phyloP scores from a whole-genome alignment of 345 rosid species.

The Populus euphratica region DNA sequence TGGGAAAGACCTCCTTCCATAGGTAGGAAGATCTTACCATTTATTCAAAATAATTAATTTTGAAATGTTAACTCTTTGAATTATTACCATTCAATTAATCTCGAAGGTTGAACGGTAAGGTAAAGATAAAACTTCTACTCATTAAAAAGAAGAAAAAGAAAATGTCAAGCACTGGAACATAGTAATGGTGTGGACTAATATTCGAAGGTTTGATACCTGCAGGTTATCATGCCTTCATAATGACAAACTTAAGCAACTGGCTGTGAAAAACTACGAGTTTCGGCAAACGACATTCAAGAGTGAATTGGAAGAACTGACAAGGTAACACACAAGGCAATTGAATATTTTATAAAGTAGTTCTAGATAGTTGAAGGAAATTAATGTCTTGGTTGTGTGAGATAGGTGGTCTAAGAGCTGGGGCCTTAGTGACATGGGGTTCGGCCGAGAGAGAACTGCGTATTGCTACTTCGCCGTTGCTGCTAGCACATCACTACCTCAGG shows the following conservation, averaged over 20 bases:
- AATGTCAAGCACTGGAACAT: background rate
- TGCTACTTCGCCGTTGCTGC: slow-evolving; percentile 52
- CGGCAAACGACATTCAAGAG: slow-evolving; percentile 40
- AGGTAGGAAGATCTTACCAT: slow-evolving; percentile 30
- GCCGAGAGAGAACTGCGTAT: slow-evolving; percentile 57
- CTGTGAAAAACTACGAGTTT: slow-evolving; percentile 33
- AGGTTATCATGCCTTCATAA: slow-evolving; percentile 39
- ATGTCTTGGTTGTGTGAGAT: background rate
- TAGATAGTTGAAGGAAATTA: background rate
- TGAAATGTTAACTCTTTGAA: too few species aligned
- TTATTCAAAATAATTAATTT: too few species aligned
- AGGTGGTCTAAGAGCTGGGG: slow-evolving; percentile 56
- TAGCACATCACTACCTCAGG: slow-evolving; percentile 33
- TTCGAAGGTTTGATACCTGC: background rate
- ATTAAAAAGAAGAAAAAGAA: background rate
- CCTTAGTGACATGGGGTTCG: slow-evolving; percentile 55
- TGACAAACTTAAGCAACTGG: slow-evolving; percentile 40
- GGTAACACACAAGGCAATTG: slow-evolving; percentile 16
- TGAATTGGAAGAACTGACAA: slow-evolving; percentile 46
- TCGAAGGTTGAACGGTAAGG: too few species aligned
- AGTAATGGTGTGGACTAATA: background rate
- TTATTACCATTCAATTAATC: too few species aligned
- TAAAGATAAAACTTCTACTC: background rate
- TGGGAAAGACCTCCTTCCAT: slow-evolving; percentile 43
- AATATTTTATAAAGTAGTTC: too few species aligned